Conservation (phyloP, 2,329 filamentous ascomycete species). For the Penicillium sp. region DNA sequence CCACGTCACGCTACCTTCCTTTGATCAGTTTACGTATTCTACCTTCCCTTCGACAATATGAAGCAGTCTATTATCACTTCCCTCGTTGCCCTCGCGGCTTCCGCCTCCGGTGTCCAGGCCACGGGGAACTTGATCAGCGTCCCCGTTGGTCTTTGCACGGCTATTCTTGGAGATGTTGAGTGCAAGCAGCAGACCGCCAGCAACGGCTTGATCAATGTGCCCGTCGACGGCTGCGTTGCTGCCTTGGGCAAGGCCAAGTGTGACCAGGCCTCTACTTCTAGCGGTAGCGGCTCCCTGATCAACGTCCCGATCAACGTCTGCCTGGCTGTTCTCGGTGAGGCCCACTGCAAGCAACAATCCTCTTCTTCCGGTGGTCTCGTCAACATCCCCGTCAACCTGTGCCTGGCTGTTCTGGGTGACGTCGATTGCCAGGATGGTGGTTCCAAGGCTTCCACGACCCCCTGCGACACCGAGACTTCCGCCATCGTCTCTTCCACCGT, state of each 20-base stretch:
- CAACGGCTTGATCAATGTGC: constrained; percentile 26
- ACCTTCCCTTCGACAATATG: constrained; percentile 18
- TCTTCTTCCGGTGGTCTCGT: constrained; percentile 19
- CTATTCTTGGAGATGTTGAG: constrained; percentile 24
- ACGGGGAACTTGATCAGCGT: constrained; percentile 21
- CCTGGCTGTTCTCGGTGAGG: constrained; percentile 29
- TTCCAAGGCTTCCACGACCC: constrained; percentile 1
- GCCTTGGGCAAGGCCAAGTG: constrained; percentile 27
- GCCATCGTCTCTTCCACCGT: neutral
- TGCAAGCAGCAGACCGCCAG: constrained; percentile 24
- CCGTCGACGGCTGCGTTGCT: constrained; percentile 23
- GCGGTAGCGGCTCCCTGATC: constrained; percentile 19
- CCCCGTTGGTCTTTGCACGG: constrained; percentile 24
- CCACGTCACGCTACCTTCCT: constrained; percentile 2
- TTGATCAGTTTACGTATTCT: constrained; percentile 9
- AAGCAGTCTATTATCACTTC: constrained; percentile 25
- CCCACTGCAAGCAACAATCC: constrained; percentile 24
- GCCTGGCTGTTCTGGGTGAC: constrained; percentile 26
- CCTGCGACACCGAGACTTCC: constrained; percentile 4
- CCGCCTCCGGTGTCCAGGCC: constrained; percentile 14
- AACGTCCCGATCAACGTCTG: constrained; percentile 29
- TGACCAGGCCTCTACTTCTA: constrained; percentile 18
- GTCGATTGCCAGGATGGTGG: constrained; percentile 22
- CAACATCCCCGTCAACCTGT: constrained; percentile 29
- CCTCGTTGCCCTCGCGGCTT: constrained; percentile 24